Evolutionary conservation across 192 early-diverging fungal genomes (phyloP), one percentile per base, ranked within the genome.

Genomic region (Haplosporangium gracile): DNA sequence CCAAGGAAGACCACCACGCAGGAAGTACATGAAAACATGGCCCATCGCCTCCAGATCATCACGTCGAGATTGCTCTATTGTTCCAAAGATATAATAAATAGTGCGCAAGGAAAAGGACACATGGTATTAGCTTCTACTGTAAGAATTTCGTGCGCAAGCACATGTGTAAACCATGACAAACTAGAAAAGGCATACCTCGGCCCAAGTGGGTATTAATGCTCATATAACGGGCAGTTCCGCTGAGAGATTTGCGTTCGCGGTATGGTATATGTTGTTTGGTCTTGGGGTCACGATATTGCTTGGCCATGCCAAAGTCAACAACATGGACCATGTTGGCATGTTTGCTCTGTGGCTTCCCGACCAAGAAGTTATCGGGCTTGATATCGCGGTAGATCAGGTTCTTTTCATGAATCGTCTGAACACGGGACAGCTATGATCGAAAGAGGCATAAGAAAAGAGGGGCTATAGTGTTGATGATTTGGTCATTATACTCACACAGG

Each of bases 291-390:
- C 97, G 92, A 81, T 98, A 99, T 79, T 97, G 93, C 89, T 99
- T 99, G 60, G 97, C 98, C 97, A 99, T 98, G 68, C 98, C 98
- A 92, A 99, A 99, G 91, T 99, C 98, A 76, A 99, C 95, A 81
- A 99, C 94, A 85, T 95, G 96, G n/a, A 99, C 92, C 82, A 91
- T 85, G 75, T 93, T 95, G 60, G 90, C 90, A 38, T 87, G 85
- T 36, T 91, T 88, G 13, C 93, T 92, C 42, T 88, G 87, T 6
- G 92, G 94, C 42, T 95, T 92, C 20, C 98, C 98, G 69, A 98
- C 94, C 80, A 99, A 89, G 80, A 99, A 99, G 91, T 99, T 99
- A 87, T 99, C 98, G 43, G 98, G 98, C 88, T 99, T 99, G 88
- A 99, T 98, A 89, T 99, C 98, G 70, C 98, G 94, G 90, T 99